Evolutionary conservation across 78 protist species (phyloP).

Genomic region (Dictyostelium citrinum): DNA sequence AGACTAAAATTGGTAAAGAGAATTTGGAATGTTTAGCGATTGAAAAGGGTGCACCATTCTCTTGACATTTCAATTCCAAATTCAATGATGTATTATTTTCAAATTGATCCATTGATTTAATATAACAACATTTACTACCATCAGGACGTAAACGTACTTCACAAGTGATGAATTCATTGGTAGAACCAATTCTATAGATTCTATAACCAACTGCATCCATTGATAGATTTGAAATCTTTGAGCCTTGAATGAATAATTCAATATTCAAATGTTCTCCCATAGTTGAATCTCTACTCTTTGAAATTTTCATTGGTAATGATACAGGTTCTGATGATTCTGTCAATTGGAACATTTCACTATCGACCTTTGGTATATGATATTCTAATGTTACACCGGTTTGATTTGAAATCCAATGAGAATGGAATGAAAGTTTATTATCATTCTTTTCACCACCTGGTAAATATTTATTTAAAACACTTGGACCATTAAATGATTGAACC

Average conservation of each 20-base stretch:
- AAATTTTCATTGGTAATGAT: conserved; percentile 7
- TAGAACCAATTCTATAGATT: conserved; percentile 17
- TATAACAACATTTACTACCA: conserved; percentile 38
- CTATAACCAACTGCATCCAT: conserved; percentile 47
- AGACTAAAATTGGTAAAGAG: conserved; percentile 12
- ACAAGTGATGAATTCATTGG: not conserved
- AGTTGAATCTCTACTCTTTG: conserved; percentile 23
- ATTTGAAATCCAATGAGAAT: conserved; percentile 71
- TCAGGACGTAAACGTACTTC: conserved; percentile 34
- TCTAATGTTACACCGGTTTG: conserved; percentile 21
- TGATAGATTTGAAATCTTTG: not conserved
- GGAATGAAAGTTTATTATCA: not conserved
- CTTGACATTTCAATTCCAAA: conserved; percentile 7
- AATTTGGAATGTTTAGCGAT: not conserved
- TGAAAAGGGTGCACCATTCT: not conserved
- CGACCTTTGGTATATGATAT: conserved; percentile 20
- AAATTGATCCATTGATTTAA: conserved; percentile 51
- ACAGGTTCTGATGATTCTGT: not conserved
- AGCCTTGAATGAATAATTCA: not conserved
- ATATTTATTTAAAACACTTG: conserved; percentile 11
- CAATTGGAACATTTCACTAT: not conserved
- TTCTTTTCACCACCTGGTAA: conserved; percentile 3
- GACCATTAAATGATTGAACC: not conserved
- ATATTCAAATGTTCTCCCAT: conserved; percentile 34
- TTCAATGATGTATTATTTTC: conserved; percentile 10